Percentiles rank a stretch among this genome's conserved stretches.
Conservation (phyloP, 2,329 filamentous ascomycete genomes). For the Colletotrichum graminicola region DNA sequence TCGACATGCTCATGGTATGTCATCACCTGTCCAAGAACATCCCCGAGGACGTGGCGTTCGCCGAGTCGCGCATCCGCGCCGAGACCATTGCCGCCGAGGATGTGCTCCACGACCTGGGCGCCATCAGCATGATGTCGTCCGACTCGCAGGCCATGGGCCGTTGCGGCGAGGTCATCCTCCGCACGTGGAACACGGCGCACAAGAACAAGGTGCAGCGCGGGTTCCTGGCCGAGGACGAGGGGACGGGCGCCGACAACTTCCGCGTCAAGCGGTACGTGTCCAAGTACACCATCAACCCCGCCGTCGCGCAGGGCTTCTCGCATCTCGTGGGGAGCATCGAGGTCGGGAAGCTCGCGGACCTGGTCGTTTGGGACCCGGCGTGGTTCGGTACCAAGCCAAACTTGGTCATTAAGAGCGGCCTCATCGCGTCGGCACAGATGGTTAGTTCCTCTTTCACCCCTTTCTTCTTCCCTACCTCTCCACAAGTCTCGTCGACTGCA, state of each 20-base stretch:
- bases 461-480: constrained; percentile 1
- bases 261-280: constrained; percentile 92
- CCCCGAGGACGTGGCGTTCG: constrained; percentile 94
- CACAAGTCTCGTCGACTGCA: constrained; percentile 8
- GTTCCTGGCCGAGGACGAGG: constrained; percentile 79
- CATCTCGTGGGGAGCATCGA: constrained; percentile 90
- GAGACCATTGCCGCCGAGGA: constrained; percentile 98
- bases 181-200: constrained; percentile 97
- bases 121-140: constrained; percentile 97
- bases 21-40: constrained; percentile 94
- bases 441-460: constrained; percentile 59
- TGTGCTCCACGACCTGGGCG: constrained; percentile 92
- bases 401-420: constrained; percentile 86
- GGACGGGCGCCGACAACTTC: constrained; percentile 87
- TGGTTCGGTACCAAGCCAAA: constrained; percentile 90
- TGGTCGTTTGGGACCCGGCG: constrained; percentile 87
- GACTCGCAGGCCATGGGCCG: constrained; percentile 98
- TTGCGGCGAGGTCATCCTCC: constrained; percentile 90
- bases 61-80: constrained; percentile 91
- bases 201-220: constrained; percentile 95
- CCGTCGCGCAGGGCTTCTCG: constrained; percentile 88
- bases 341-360: constrained; percentile 88
- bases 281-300: constrained; percentile 97
- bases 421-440: constrained; percentile 88
- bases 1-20: constrained; percentile 99